Base-by-base conservation (phyloP, 2,329 filamentous ascomycete species). In the Grosmannia serpens region DNA sequence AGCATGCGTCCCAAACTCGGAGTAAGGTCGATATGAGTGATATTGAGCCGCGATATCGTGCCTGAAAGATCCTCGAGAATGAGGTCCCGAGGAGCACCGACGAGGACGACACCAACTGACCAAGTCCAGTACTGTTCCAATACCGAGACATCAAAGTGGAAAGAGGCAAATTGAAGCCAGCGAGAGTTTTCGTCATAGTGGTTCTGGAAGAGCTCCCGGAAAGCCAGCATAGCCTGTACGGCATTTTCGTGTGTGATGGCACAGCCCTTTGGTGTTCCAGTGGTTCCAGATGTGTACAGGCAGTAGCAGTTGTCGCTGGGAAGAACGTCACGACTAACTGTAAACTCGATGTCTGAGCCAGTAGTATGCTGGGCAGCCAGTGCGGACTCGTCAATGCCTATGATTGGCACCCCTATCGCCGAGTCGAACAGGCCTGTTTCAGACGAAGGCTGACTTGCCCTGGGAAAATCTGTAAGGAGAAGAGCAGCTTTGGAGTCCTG, bases 111-210 rank as follows among this genome's bases (percentile, higher is more conserved):
- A 1, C 91, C 91, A 1, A 94, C 88, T 31, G 87, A 90, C 91
- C 91, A 96, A 59, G 86, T 94, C 90, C 90, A 96, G 69, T 92
- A 96, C 66, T 96, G 91, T 67, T 96, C 91, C 0, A 96, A 77
- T 0, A 96, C 88, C 1, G 89, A 94, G 4, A 96, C 91, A 65
- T 96, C 92, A 61, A 96, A 96, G 70, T 96, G 92, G 59, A 96
- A 89, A 0, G 90, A 91, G 1, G 92, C 92, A 67, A 96, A 96
- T 67, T 96, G 92, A 1, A 96, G 76, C 86, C 90, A 96, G 59
- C 87, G 83, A 0, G 91, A 95, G 0, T 80, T 68, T 0, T 76
- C 66, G 47, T 87, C 79, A 88, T 90, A 95, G 65, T 89, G 87
- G 0, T 80, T 83, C 6, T 73, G 71, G 67, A 96, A 96, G 0